A percentile compares a stretch with the other conserved stretches of the same genome.
These are phyloP conservation scores for Mycena sp. DNA, from an alignment of 1,284 basidiomycete genomes.

Conservation along the genomic window DNA sequence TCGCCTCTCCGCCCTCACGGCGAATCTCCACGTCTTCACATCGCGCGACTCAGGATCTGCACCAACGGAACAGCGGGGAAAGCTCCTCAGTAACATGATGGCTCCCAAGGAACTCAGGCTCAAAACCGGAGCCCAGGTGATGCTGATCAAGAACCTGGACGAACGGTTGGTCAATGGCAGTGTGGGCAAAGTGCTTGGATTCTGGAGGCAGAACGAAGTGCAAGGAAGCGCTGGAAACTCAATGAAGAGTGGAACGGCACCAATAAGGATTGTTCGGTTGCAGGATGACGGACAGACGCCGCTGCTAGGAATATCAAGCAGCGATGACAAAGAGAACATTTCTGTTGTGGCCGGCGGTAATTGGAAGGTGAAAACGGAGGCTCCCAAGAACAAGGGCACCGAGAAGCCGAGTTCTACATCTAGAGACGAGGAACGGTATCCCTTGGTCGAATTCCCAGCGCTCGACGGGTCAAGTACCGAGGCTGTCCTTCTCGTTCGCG, in stretches of 20 bases:
- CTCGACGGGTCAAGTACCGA: constrained; percentile 54
- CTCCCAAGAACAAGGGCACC: constrained; percentile 33
- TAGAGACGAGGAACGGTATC: constrained; percentile 52
- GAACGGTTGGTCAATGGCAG: constrained; percentile 81
- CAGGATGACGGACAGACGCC: constrained; percentile 34
- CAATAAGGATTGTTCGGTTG: constrained; percentile 31
- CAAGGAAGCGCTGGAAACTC: constrained; percentile 12
- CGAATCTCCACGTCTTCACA: constrained; percentile 37
- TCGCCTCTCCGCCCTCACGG: constrained; percentile 42
- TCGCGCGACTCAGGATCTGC: constrained; percentile 48
- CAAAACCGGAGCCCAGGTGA: constrained; percentile 65
- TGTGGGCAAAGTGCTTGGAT: constrained; percentile 73
- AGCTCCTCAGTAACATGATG: constrained; percentile 61
- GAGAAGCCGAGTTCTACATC: constrained; percentile 26
- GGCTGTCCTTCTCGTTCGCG: constrained; percentile 63
- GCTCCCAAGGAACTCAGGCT: constrained; percentile 60
- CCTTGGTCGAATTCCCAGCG: constrained; percentile 73
- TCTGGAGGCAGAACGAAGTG: constrained; percentile 42
- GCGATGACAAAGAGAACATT: constrained; percentile 28
- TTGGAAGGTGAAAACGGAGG: constrained; percentile 33
- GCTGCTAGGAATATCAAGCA: constrained; percentile 27
- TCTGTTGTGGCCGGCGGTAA: constrained; percentile 10
- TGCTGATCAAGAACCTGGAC: constrained; percentile 85
- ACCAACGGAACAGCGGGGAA: constrained; percentile 51
- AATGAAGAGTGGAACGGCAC: constrained; percentile 30